Evolutionary conservation across 108 stramenopile species (phyloP).

Genomic region (Tribonema minus): DNA sequence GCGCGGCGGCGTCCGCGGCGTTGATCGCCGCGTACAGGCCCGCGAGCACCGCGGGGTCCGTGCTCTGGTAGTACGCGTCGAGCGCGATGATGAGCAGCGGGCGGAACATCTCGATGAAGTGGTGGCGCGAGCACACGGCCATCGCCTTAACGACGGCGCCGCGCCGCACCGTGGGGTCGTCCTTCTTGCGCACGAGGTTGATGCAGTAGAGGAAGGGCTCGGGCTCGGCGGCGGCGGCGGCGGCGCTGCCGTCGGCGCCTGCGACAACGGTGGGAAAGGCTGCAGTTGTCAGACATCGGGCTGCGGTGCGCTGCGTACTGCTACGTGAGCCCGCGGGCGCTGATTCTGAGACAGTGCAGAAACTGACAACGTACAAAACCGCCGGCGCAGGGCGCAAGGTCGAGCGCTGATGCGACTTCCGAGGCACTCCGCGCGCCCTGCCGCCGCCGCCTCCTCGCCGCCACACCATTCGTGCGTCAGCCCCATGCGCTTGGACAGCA

Average conservation of each 20-base stretch:
- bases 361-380: too few relatives aligned
- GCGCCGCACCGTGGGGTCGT: conserved; percentile 41
- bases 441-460: too few relatives aligned
- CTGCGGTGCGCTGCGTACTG: not conserved
- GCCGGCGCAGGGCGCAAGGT: too few relatives aligned
- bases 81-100: conserved; percentile 39
- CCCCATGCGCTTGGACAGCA: too few relatives aligned
- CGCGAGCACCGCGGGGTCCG: conserved; percentile 16
- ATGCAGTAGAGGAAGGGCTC: conserved; percentile 46
- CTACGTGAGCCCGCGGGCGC: too few relatives aligned
- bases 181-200: conserved; percentile 42
- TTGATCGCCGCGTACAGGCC: conserved; percentile 38
- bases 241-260: too few relatives aligned
- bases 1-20: conserved; percentile 15
- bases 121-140: conserved; percentile 43
- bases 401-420: too few relatives aligned
- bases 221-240: too few relatives aligned
- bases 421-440: too few relatives aligned
- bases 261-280: not conserved
- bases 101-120: conserved; percentile 46
- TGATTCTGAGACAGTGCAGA: too few relatives aligned
- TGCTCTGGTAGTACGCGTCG: conserved; percentile 44
- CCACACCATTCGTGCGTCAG: too few relatives aligned
- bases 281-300: not conserved
- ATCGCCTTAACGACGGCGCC: conserved; percentile 53